Evolutionary conservation across 1,284 basidiomycete species (phyloP), one percentile per base, ranked within the genome.

Genomic region (Ceratobasidium sp.): DNA sequence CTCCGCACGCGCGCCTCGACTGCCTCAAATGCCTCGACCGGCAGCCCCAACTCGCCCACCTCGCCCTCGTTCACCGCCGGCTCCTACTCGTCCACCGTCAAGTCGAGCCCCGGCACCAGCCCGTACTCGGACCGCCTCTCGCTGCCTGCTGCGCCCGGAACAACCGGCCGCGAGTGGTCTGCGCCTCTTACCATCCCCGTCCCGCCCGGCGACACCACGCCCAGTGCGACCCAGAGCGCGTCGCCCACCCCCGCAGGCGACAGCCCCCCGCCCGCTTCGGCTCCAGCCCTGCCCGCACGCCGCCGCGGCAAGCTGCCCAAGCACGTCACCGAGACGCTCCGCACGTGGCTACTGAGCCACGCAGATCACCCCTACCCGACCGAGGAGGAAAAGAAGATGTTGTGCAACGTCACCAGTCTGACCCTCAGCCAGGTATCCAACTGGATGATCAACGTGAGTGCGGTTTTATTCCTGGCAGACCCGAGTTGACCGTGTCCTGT

Each of bases 371-470:
- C 94, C 9, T 96, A 96, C 81, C 94, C 94, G 27, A 92, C 89
- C 77, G 93, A 96, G 80, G 92, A 95, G 78, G 94, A 96, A 85
- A 96, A 96, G 84, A 93, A 94, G 79, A 89, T 91, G 79, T 84
- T 96, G 75, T 95, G 94, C 83, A 88, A 91, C 79, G 90, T 91
- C 63, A 96, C 93, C 0, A 92, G 92, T 16, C 84, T 96, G 76
- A 92, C 89, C 81, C 94, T 95, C 89, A 90, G 88, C 81, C 93
- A 95, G 82, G 92, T 95, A 0, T 92, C 90, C 74, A 94, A 94
- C 81, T 94, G 92, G 92, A 94, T 94, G 91, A 94, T 94, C 79
- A 94, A 94, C 78, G 92, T 93, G 74, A 78, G 92, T 86, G 27
- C 58, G 22, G 11, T 53, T 24, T 48, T 29, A 34, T 43, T 48